A percentile compares a stretch with the other conserved stretches of the same genome.
phyloP scores from a whole-genome alignment of 2,329 filamentous ascomycete species.

The Aspergillus piperis region DNA sequence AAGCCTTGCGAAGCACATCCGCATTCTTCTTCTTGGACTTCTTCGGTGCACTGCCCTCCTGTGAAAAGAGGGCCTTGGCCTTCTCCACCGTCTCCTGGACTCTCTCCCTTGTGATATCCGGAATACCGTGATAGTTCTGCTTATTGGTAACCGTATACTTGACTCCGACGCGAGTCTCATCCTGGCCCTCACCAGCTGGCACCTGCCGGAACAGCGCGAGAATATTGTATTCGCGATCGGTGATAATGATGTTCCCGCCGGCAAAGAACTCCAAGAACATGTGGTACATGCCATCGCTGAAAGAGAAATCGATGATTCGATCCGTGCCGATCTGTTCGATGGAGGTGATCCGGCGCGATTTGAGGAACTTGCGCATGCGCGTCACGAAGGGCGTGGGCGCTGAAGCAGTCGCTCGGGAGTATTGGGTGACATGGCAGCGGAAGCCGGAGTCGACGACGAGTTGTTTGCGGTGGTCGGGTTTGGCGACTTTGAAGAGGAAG shows the following conservation, averaged over 20 bases:
- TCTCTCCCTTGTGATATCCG: conserved; percentile 71
- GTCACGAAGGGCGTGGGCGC: conserved; percentile 84
- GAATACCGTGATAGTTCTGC: conserved; percentile 78
- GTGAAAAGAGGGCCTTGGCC: conserved; percentile 50
- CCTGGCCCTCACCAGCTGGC: conserved; percentile 76
- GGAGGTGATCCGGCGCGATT: conserved; percentile 78
- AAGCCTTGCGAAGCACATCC: conserved; percentile 74
- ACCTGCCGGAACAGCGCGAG: conserved; percentile 79
- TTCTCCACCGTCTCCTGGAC: conserved; percentile 69
- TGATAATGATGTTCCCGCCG: conserved; percentile 90
- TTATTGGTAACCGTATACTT: conserved; percentile 78
- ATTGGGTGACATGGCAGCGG: conserved; percentile 89
- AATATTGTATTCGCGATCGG: conserved; percentile 80
- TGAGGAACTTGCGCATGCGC: conserved; percentile 81
- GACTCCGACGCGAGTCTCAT: conserved; percentile 74
- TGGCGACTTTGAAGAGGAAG: conserved; percentile 91
- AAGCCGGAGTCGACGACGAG: conserved; percentile 93
- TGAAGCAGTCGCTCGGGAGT: conserved; percentile 80
- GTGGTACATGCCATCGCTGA: conserved; percentile 86
- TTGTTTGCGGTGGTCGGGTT: conserved; percentile 84
- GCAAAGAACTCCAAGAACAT: conserved; percentile 96
- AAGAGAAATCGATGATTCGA: conserved; percentile 85
- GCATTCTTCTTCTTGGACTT: conserved; percentile 75
- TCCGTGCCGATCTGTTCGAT: conserved; percentile 89
- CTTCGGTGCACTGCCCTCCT: conserved; percentile 49